These are phyloP conservation scores for Calonectria hawksworthii DNA, from an alignment of 2,329 filamentous ascomycete genomes.

Conservation along the genomic window DNA sequence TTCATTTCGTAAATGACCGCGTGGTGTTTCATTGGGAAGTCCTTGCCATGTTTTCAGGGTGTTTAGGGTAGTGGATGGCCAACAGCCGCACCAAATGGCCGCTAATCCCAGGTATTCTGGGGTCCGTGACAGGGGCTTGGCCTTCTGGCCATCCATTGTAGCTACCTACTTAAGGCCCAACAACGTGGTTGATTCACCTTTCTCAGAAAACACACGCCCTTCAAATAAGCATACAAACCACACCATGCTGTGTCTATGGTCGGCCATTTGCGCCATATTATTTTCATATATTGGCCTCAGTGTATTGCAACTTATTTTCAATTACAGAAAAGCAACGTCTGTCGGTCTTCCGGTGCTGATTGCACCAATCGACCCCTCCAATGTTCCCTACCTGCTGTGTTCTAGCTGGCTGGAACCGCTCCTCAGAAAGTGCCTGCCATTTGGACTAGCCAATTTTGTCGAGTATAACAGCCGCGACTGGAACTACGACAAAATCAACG, in stretches of 20 bases:
- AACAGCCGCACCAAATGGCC: background rate
- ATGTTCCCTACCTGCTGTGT: constrained; percentile 32
- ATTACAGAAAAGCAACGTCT: constrained; percentile 34
- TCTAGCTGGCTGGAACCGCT: constrained; percentile 34
- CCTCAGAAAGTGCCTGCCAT: constrained; percentile 21
- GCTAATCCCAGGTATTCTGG: background rate
- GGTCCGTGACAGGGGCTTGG: background rate
- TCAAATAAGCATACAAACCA: background rate
- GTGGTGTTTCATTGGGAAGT: background rate
- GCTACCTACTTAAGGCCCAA: constrained; percentile 26
- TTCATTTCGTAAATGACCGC: background rate
- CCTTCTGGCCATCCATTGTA: constrained; percentile 9
- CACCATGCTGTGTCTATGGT: constrained; percentile 28
- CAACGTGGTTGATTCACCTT: background rate
- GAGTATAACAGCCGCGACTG: constrained; percentile 42
- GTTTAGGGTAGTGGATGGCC: background rate
- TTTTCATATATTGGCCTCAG: constrained; percentile 22
- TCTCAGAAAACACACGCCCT: background rate
- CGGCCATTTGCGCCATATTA: background rate
- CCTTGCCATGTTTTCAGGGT: background rate
- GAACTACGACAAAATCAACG: constrained; percentile 39
- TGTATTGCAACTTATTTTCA: constrained; percentile 23
- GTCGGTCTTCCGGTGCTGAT: constrained; percentile 34
- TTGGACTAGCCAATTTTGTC: constrained; percentile 33
- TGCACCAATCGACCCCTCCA: constrained; percentile 37